A percentile compares a stretch with the other conserved stretches of the same genome.
Conservation (phyloP, 768 basidiomycete genomes). For the Rhizopogon vulgaris region DNA sequence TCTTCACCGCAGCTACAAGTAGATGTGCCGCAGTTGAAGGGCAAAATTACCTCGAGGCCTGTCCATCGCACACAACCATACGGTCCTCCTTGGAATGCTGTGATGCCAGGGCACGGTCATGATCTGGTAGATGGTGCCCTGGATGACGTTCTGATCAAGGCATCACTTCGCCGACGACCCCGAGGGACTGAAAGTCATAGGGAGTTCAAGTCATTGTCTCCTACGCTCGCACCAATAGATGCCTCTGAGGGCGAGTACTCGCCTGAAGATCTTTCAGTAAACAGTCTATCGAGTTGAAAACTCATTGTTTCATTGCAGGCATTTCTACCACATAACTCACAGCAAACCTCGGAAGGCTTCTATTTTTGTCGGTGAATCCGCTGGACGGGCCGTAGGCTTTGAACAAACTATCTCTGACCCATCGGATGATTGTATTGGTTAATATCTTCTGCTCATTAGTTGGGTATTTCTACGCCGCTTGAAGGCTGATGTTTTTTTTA, state of each 20-base stretch:
- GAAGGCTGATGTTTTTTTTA: background rate
- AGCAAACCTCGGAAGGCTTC: background rate
- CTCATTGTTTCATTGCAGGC: background rate
- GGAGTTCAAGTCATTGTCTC: background rate
- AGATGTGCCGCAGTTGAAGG: constrained; percentile 8
- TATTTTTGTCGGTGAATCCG: background rate
- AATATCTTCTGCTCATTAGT: background rate
- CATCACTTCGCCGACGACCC: background rate
- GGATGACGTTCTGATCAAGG: background rate
- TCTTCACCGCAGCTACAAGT: constrained; percentile 1
- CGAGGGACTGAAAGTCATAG: background rate
- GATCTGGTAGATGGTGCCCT: background rate
- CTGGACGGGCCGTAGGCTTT: background rate
- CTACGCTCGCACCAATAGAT: background rate
- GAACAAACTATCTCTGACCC: background rate
- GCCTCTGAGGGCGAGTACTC: background rate
- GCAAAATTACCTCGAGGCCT: constrained; percentile 18
- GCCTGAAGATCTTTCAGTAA: background rate
- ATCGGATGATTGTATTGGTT: background rate
- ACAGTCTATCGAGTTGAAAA: background rate
- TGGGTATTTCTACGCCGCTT: background rate
- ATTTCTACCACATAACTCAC: background rate
- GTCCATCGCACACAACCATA: constrained; percentile 32
- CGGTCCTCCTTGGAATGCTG: constrained; percentile 30
- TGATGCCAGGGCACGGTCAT: constrained; percentile 14